phyloP scores from a whole-genome alignment of 2,329 filamentous ascomycete species.

The Aschersonia sp. region DNA sequence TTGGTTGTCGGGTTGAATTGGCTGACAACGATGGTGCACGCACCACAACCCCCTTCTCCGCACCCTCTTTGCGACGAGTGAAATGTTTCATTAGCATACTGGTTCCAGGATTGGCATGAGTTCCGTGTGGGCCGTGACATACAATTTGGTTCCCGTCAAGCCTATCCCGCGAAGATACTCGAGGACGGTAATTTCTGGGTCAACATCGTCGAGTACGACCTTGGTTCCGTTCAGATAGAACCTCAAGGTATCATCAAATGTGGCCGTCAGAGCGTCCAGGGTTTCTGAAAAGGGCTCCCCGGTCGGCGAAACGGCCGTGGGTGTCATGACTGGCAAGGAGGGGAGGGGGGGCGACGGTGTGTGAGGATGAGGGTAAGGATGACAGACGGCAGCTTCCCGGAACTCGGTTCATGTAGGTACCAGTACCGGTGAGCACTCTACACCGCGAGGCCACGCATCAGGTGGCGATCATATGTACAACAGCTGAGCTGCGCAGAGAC shows the following conservation, averaged over 20 bases:
- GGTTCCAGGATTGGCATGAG: neutral
- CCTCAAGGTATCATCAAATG: conserved; percentile 73
- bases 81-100: neutral
- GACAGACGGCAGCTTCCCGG: too few relatives aligned
- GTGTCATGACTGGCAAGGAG: conserved; percentile 29
- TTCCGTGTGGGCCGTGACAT: conserved; percentile 10
- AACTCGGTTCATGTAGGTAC: too few relatives aligned
- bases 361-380: too few relatives aligned
- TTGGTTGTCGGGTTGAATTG: conserved; percentile 88
- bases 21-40: conserved; percentile 88
- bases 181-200: conserved; percentile 81
- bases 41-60: conserved; percentile 90
- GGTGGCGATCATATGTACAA: too few relatives aligned
- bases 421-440: too few relatives aligned
- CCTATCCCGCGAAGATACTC: conserved; percentile 90
- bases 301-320: conserved; percentile 37
- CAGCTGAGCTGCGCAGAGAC: too few relatives aligned
- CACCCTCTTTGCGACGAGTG: conserved; percentile 44
- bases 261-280: conserved; percentile 43
- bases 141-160: conserved; percentile 85
- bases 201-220: conserved; percentile 70
- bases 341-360: too few relatives aligned
- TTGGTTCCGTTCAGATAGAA: conserved; percentile 95
- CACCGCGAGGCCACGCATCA: too few relatives aligned
- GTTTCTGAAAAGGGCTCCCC: conserved; percentile 19